A percentile compares a stretch with the other conserved stretches of the same genome.
These are phyloP conservation scores for Daldinia loculata DNA, from an alignment of 495 filamentous ascomycete species.

Conservation along the genomic window DNA sequence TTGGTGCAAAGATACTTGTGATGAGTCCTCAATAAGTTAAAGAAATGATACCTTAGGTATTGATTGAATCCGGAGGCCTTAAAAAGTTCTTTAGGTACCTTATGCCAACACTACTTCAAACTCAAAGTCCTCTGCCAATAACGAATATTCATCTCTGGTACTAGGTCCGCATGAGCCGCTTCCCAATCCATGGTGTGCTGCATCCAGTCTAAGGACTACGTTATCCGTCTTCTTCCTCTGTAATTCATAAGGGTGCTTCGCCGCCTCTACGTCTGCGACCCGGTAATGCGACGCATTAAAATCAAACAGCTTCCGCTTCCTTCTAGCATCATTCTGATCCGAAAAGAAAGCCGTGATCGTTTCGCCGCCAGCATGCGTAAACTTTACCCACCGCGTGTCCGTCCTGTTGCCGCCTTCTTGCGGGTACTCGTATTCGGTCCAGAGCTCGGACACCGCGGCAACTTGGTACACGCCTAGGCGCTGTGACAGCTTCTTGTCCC, in stretches of 20 bases:
- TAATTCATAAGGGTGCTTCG: conserved; percentile 68
- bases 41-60: neutral
- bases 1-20: neutral
- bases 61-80: neutral
- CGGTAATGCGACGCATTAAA: conserved; percentile 63
- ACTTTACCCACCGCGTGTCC: conserved; percentile 62
- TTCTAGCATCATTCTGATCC: conserved; percentile 15
- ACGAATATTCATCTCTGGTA: conserved; percentile 61
- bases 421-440: conserved; percentile 67
- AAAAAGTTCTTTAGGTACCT: too few relatives aligned
- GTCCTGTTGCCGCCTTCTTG: conserved; percentile 72
- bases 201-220: conserved; percentile 66
- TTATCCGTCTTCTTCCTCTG: conserved; percentile 55
- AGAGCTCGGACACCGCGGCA: conserved; percentile 54
- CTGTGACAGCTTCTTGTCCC: conserved; percentile 67
- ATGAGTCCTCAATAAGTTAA: neutral
- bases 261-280: conserved; percentile 58
- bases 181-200: conserved; percentile 63
- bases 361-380: conserved; percentile 48
- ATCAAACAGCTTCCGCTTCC: conserved; percentile 54
- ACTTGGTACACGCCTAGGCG: conserved; percentile 59
- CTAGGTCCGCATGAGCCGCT: conserved; percentile 69
- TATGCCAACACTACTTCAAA: conserved; percentile 41
- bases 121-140: conserved; percentile 44
- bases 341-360: conserved; percentile 48